Evolutionary conservation across 805 yeast genomes (phyloP), one percentile per base, ranked within the genome.

Genomic region (Barnettozyma populi): DNA sequence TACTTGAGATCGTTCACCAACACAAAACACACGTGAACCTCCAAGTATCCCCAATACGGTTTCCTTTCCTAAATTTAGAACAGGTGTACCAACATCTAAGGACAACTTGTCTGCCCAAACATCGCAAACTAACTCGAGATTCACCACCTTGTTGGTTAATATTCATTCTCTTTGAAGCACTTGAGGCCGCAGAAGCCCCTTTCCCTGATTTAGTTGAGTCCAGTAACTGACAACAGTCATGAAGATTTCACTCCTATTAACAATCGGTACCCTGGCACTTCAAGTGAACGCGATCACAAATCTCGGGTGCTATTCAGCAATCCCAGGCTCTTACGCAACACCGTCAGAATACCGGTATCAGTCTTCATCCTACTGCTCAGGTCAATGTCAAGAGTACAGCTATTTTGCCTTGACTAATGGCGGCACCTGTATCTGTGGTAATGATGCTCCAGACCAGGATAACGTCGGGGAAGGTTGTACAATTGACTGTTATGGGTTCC

Each of bases 341-440:
- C 50, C 62, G 43, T 79, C 78, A 40, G 55, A 69, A 4, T 72
- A 70, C 57, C 57, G 58, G 2, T 80, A 60, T 55, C 86, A 84
- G 63, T 66, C 84, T 5, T 68, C 79, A 3, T 63, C 69, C 3
- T 62, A 72, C 54, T 80, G 88, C 62, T 61, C 66, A 32, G 47
- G 49, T 11, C 64, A 69, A 53, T 80, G 92, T 62, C 44, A 64
- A 11, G 42, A 29, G 1, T 60, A 60, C 23, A 67, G 71, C 16
- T 68, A 65, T 61, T 71, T 71, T 49, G 85, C 82, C 0, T 54
- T 75, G 35, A 65, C 71, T 5, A 57, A 69, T 38, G 84, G 85
- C 21, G 54, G 67, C 40, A 60, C 64, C 25, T 84, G 90, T 63
- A 78, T 72, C 57, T 84, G 90, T 62, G 88, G 88, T 38, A 61